These are phyloP conservation scores for Diplotaxis tenuifolia DNA, from an alignment of 345 rosid genomes.

Conservation along the genomic window DNA sequence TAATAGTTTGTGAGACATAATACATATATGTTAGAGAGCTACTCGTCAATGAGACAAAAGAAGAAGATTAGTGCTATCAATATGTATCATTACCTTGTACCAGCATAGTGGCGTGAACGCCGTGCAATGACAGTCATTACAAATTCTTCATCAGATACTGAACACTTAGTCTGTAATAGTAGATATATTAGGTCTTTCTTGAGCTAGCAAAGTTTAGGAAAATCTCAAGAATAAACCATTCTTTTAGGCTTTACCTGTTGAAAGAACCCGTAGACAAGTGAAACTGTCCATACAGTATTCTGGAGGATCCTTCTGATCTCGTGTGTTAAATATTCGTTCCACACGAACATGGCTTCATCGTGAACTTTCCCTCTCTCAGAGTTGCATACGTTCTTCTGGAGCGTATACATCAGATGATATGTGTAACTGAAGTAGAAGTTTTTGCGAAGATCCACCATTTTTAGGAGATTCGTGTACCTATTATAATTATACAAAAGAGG, in stretches of 20 bases:
- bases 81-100: conserved; percentile 66
- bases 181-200: conserved; percentile 20
- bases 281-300: conserved; percentile 81
- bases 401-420: conserved; percentile 70
- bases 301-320: conserved; percentile 56
- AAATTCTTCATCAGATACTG: conserved; percentile 56
- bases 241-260: conserved; percentile 75
- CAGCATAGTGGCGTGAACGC: conserved; percentile 94
- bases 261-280: conserved; percentile 86
- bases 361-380: conserved; percentile 43
- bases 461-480: conserved; percentile 91
- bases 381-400: conserved; percentile 64
- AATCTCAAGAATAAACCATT: conserved; percentile 14
- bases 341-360: conserved; percentile 75
- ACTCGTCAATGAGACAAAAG: conserved; percentile 5
- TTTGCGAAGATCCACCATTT: conserved; percentile 79
- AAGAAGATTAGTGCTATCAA: background rate
- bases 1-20: conserved; percentile 24
- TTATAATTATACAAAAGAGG: conserved; percentile 65
- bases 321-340: conserved; percentile 83
- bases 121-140: conserved; percentile 77
- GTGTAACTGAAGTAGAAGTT: conserved; percentile 98
- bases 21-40: conserved; percentile 12
- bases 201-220: conserved; percentile 12
- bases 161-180: conserved; percentile 54